Conservation (phyloP, 2,329 filamentous ascomycete genomes). For the Coniochaeta hoffmannii region DNA sequence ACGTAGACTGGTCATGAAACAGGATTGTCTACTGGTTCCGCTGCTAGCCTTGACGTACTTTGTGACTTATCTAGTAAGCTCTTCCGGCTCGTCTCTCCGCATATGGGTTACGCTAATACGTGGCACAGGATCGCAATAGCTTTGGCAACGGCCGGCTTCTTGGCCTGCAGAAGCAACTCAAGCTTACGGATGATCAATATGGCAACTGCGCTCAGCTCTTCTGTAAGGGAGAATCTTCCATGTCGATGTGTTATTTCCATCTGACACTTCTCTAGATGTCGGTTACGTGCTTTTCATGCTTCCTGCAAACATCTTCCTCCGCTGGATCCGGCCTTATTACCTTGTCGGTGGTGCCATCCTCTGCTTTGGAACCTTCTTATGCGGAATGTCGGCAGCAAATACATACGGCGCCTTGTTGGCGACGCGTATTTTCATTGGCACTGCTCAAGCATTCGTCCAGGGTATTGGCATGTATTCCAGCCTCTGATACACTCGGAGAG, state of each 20-base stretch:
- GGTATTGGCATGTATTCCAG: conserved; percentile 1
- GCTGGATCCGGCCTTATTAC: background rate
- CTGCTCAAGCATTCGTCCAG: conserved; percentile 1
- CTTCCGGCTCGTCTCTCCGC: background rate
- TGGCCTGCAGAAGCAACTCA: background rate
- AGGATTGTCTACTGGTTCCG: background rate
- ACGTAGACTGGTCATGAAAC: background rate
- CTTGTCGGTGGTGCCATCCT: background rate
- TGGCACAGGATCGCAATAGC: background rate
- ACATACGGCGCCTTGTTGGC: conserved; percentile 1
- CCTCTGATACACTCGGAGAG: background rate
- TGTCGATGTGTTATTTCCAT: too few species aligned
- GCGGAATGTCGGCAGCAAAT: conserved; percentile 1
- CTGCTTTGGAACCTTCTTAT: background rate
- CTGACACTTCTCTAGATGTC: background rate
- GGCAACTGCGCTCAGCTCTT: background rate
- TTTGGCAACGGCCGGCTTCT: background rate
- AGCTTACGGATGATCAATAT: background rate
- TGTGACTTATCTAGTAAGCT: background rate
- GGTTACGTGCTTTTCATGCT: conserved; percentile 3
- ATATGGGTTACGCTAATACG: background rate
- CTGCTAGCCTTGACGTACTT: conserved; percentile 1
- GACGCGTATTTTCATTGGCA: background rate
- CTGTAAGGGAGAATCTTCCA: background rate
- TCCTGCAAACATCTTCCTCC: conserved; percentile 3